phyloP scores from a whole-genome alignment of 768 basidiomycete species.

The Amanita brunnescens region DNA sequence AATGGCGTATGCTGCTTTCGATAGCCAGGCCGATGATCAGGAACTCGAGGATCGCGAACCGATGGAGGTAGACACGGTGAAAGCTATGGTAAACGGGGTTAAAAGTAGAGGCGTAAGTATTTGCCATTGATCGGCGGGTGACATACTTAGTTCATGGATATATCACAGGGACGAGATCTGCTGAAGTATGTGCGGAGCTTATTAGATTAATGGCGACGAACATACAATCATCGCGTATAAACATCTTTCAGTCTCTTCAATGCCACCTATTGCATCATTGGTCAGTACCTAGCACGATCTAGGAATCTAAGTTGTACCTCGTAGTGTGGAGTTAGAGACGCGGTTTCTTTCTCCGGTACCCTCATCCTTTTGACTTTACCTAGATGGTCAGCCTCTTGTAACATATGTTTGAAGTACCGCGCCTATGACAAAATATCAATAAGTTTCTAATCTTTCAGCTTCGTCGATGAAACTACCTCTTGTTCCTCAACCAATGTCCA shows the following conservation, averaged over 20 bases:
- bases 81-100: slow-evolving; percentile 70
- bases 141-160: slow-evolving; percentile 1
- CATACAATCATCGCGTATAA: slow-evolving; percentile 22
- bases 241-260: slow-evolving; percentile 29
- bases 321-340: slow-evolving; percentile 48
- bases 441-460: neutral
- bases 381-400: slow-evolving; percentile 64
- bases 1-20: slow-evolving; percentile 23
- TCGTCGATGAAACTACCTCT: slow-evolving; percentile 40
- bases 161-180: slow-evolving; percentile 54
- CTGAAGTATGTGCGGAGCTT: slow-evolving; percentile 65
- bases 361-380: slow-evolving; percentile 59
- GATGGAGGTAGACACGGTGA: slow-evolving; percentile 45
- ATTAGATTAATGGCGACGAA: slow-evolving; percentile 34
- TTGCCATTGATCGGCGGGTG: neutral
- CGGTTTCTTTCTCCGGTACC: slow-evolving; percentile 53
- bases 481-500: slow-evolving; percentile 97
- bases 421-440: slow-evolving; percentile 41
- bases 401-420: slow-evolving; percentile 78
- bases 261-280: slow-evolving; percentile 21
- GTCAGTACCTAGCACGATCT: neutral
- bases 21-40: slow-evolving; percentile 6
- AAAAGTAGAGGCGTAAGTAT: slow-evolving; percentile 63
- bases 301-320: slow-evolving; percentile 46
- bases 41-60: slow-evolving; percentile 15